These are phyloP conservation scores for Malus hybrid DNA, from an alignment of 331 rosid species.

Conservation along the genomic window DNA sequence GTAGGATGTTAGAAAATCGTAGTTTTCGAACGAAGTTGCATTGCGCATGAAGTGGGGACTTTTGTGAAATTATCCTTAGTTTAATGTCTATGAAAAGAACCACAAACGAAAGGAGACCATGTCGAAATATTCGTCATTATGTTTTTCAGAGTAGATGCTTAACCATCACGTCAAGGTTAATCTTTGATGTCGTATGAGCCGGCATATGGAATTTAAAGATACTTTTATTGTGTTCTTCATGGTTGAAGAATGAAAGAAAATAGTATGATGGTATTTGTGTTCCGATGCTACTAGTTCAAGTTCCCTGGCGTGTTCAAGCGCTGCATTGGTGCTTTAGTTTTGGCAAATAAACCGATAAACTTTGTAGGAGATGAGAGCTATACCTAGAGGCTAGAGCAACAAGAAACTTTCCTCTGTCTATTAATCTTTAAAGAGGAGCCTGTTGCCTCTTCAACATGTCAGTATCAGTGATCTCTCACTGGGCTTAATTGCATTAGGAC, in stretches of 20 bases:
- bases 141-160: neutral
- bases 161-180: neutral
- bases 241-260: slow-evolving; percentile 14
- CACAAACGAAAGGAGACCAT: neutral
- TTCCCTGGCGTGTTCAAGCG: neutral
- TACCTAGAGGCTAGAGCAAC: neutral
- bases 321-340: neutral
- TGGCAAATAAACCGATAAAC: neutral
- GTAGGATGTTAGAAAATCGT: neutral
- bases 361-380: neutral
- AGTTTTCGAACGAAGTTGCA: neutral
- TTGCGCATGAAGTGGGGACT: neutral
- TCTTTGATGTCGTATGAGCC: neutral
- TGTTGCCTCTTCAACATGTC: neutral
- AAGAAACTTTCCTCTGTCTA: neutral
- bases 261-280: neutral
- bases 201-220: neutral
- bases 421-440: neutral
- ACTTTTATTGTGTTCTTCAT: neutral
- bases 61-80: neutral
- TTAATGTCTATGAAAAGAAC: neutral
- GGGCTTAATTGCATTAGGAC: neutral
- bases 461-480: no score
- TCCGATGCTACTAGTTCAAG: neutral
- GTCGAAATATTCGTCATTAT: neutral